Base-by-base conservation (phyloP, 495 filamentous ascomycete species). In the Penicillium manginii region DNA sequence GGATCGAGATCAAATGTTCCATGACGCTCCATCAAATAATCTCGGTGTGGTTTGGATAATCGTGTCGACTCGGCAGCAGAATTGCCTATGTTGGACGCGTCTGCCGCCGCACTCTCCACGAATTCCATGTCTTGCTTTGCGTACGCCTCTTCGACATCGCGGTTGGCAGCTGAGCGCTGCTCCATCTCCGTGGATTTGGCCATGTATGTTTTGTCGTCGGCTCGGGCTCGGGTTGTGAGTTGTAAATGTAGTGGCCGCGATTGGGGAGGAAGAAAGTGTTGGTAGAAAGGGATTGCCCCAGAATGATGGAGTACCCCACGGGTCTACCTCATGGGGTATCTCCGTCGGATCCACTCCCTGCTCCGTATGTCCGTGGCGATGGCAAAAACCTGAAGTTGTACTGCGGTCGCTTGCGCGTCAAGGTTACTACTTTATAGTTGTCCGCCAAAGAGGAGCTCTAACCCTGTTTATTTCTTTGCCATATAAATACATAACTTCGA, bases 101-200 rank as follows among this genome's bases (percentile, higher is more conserved):
- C 35, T 37, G 35, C 35, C 35, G 35, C 35, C 35, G 35, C 35
- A 29, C 26, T 29, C 35, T 37, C 35, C 35, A 37, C 35, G 15
- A 37, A 37, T 37, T 37, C 35, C 35, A 37, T 37, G 35, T 37
- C 35, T 31, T 55, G 37, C 31, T 54, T 54, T 31, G 52, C 37
- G 19, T 45, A 18, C 9, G 39, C 19, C 15, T 54, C 37, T 29
- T 45, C 52, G 23, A 45, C 22, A n/a, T 54, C 52, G 12, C 19
- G 11, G 23, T 26, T 37, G 35, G 35, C 35, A 37, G 35, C 21
- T 31, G 22, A 18, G 9, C 22, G 23, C 11, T 17, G 5, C 31
- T 23, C 6, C 8, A 22, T 33, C 21, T 37, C 35, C 12, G 15
- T 37, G 35, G 35, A 37, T 37, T 14, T n/a, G 15, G 35, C 12